Percentiles rank a stretch among this genome's conserved stretches.
These are phyloP conservation scores for Iodosphaeria phyllophila DNA, from an alignment of 2,329 filamentous ascomycete species.

Conservation along the genomic window DNA sequence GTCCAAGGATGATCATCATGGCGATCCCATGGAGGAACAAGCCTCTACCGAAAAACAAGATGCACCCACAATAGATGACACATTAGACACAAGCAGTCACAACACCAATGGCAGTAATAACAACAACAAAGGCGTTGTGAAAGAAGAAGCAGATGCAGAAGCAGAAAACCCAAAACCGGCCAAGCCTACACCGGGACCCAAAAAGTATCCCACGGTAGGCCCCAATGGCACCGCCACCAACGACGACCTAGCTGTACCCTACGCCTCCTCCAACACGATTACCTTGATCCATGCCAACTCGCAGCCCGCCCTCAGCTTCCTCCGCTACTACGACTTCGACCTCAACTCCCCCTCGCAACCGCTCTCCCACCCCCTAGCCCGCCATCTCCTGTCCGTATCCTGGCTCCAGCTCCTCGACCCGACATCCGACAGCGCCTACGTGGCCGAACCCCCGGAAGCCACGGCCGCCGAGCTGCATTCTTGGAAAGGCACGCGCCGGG, in stretches of 20 bases:
- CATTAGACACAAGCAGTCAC: no score
- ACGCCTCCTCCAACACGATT: slow-evolving; percentile 52
- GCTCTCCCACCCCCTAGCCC: slow-evolving; percentile 58
- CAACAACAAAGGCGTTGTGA: no score
- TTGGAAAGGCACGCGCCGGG: slow-evolving; percentile 68
- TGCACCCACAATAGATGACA: no score
- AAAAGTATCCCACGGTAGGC: slow-evolving; percentile 3
- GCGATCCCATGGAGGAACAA: background rate
- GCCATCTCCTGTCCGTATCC: slow-evolving; percentile 64
- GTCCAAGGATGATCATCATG: background rate
- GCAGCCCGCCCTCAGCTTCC: slow-evolving; percentile 70
- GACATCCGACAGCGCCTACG: slow-evolving; percentile 53
- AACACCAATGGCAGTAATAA: no score
- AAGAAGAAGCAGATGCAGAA: no score
- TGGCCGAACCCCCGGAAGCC: slow-evolving; percentile 39
- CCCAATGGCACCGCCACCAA: slow-evolving; percentile 6
- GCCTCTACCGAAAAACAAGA: slow-evolving; percentile 2
- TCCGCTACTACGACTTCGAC: slow-evolving; percentile 84
- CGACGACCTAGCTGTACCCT: slow-evolving; percentile 42
- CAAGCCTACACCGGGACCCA: no score
- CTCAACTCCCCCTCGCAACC: slow-evolving; percentile 41
- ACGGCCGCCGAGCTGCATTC: slow-evolving; percentile 40
- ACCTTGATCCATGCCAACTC: slow-evolving; percentile 67
- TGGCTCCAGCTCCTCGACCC: slow-evolving; percentile 86
- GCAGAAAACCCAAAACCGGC: slow-evolving; percentile 7